phyloP scores from a whole-genome alignment of 2,329 filamentous ascomycete genomes.

The Pleurostoma richardsiae region DNA sequence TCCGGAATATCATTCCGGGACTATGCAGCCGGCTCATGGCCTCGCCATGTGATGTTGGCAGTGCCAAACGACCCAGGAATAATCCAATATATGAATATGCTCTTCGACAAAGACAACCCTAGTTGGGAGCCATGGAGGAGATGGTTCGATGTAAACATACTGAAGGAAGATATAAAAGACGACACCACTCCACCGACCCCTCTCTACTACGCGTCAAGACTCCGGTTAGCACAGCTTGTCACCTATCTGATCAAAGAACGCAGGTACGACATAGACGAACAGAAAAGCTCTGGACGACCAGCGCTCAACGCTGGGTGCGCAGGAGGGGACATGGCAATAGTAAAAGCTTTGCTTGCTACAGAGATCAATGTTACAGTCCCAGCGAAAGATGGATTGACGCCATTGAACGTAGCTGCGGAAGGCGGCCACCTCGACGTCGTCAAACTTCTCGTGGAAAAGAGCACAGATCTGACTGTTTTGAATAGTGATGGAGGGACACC shows the following conservation, averaged over 20 bases:
- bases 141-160: neutral
- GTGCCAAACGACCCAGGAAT: neutral
- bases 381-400: neutral
- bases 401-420: conserved; percentile 1
- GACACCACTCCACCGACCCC: no score
- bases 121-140: neutral
- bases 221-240: no score
- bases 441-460: conserved; percentile 4
- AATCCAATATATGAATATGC: no score
- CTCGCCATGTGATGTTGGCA: neutral
- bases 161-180: neutral
- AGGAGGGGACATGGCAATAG: neutral
- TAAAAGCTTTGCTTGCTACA: neutral
- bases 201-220: no score
- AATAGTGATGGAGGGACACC: conserved; percentile 4
- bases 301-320: no score
- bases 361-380: conserved; percentile 1
- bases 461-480: conserved; percentile 1
- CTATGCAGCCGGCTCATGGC: neutral
- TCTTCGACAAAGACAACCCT: no score
- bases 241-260: conserved; percentile 8
- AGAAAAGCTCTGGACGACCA: no score
- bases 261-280: neutral
- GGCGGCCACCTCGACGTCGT: conserved; percentile 3
- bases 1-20: neutral